Conservation (phyloP, 345 rosid species). For the Limnanthes douglasii region DNA sequence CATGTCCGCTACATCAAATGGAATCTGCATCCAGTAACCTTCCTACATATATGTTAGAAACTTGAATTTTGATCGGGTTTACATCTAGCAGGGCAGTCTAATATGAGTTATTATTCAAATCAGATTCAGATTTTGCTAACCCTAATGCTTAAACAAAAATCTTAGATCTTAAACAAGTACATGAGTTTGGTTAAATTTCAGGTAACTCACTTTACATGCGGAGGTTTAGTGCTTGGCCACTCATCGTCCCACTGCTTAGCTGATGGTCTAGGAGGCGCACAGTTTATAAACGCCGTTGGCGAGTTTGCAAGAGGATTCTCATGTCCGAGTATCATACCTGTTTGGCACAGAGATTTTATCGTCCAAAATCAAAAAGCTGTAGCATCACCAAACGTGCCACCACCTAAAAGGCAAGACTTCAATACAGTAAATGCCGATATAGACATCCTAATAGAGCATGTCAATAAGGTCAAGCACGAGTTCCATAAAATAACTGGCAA, state of each 20-base stretch:
- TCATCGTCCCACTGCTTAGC: slow-evolving; percentile 40
- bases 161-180: too few species aligned
- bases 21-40: too few species aligned
- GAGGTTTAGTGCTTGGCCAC: slow-evolving; percentile 55
- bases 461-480: slow-evolving; percentile 21
- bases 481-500: slow-evolving; percentile 18
- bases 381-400: slow-evolving; percentile 11
- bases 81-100: too few species aligned
- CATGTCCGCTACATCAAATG: too few species aligned
- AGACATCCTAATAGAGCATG: slow-evolving; percentile 37
- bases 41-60: too few species aligned
- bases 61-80: too few species aligned
- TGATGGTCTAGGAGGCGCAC: slow-evolving; percentile 71
- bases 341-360: slow-evolving; percentile 35
- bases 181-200: slow-evolving; percentile 7
- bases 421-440: slow-evolving; percentile 26
- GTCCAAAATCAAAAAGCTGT: slow-evolving; percentile 3
- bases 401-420: slow-evolving; percentile 22
- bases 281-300: slow-evolving; percentile 46
- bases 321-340: slow-evolving; percentile 18
- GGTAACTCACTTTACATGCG: slow-evolving; percentile 56
- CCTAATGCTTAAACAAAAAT: too few species aligned
- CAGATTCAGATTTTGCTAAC: too few species aligned
- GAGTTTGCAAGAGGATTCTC: slow-evolving; percentile 32
- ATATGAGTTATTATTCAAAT: too few species aligned